Evolutionary conservation across 352 stramenopile species (phyloP).

Genomic region (Phytophthora niederhauseri): DNA sequence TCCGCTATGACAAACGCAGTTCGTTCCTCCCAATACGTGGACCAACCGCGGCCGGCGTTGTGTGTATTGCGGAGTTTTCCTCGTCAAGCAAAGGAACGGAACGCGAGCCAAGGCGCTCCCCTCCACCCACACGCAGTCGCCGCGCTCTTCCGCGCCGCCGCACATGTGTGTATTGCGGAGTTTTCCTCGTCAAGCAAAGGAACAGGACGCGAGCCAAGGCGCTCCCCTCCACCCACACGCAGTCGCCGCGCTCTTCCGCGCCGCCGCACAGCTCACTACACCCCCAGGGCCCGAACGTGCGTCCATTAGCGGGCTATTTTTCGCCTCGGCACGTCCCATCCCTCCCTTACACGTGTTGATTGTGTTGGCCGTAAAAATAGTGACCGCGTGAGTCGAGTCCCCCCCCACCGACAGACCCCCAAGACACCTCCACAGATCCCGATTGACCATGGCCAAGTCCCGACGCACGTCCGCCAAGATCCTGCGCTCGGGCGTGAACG

Average conservation of each 20-base stretch:
- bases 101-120: neutral
- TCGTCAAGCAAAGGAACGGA: conserved; percentile 34
- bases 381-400: conserved; percentile 7
- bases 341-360: conserved; percentile 14
- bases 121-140: neutral
- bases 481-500: conserved; percentile 35
- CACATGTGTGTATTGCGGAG: conserved; percentile 27
- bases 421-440: conserved; percentile 10
- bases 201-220: neutral
- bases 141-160: too few species aligned
- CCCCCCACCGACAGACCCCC: neutral
- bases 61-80: conserved; percentile 40
- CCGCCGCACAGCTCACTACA: too few species aligned
- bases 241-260: neutral
- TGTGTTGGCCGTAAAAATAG: conserved; percentile 28
- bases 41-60: conserved; percentile 11
- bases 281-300: too few species aligned
- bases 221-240: neutral
- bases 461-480: conserved; percentile 32
- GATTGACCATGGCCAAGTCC: conserved; percentile 37
- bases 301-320: conserved; percentile 20
- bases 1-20: conserved; percentile 18
- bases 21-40: conserved; percentile 13
- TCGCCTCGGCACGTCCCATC: conserved; percentile 6
- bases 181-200: conserved; percentile 42